Conservation (phyloP, 805 yeast genomes). For the Barnettozyma siamensis region DNA sequence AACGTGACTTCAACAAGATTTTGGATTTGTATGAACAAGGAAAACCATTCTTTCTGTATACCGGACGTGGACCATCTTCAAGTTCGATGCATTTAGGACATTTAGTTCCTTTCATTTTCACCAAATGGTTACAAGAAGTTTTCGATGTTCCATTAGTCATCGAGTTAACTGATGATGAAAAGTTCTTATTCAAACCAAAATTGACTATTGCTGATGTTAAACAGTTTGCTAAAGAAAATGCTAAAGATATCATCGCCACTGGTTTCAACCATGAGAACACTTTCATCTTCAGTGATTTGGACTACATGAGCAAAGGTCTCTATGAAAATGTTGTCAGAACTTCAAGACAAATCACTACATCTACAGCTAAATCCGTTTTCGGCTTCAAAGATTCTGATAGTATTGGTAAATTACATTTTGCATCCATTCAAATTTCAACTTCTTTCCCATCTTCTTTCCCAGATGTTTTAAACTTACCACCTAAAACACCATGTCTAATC, state of each 20-base stretch:
- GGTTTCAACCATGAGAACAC: constrained; percentile 95
- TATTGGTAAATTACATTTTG: constrained; percentile 92
- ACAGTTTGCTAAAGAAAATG: constrained; percentile 71
- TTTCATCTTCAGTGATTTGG: constrained; percentile 87
- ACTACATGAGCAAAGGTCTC: constrained; percentile 89
- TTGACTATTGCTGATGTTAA: constrained; percentile 87
- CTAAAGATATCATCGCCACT: constrained; percentile 87
- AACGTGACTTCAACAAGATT: constrained; percentile 74
- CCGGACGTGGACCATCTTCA: constrained; percentile 96
- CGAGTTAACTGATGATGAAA: constrained; percentile 95
- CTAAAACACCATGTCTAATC: constrained; percentile 91
- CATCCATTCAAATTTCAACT: constrained; percentile 92
- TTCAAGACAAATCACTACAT: constrained; percentile 90
- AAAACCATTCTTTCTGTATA: constrained; percentile 89
- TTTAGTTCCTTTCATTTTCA: constrained; percentile 90
- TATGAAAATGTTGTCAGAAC: constrained; percentile 91
- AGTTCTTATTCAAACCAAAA: constrained; percentile 88
- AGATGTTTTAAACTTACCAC: constrained; percentile 76
- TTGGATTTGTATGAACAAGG: constrained; percentile 90
- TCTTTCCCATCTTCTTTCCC: constrained; percentile 97
- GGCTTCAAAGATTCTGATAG: constrained; percentile 94
- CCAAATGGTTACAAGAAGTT: constrained; percentile 97
- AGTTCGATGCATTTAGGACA: constrained; percentile 96
- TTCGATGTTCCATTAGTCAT: constrained; percentile 93
- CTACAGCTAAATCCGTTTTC: constrained; percentile 96